Evolutionary conservation across 1,284 basidiomycete genomes (phyloP).

Genomic region (Austroboletus niveus): DNA sequence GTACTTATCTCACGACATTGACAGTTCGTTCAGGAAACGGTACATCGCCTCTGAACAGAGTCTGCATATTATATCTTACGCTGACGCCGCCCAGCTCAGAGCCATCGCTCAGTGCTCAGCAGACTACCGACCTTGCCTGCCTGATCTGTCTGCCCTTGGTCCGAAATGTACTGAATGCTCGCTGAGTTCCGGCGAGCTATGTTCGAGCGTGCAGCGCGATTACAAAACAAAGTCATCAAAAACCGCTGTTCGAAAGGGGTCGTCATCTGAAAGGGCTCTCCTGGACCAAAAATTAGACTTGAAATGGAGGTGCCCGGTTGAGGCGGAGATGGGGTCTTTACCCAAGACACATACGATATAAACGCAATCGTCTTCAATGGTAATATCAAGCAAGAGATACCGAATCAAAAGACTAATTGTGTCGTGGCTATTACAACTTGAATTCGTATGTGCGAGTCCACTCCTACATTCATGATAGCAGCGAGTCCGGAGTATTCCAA

Average conservation of each 20-base stretch:
- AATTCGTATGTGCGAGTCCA: no score
- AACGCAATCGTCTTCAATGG: no score
- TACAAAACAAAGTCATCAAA: conserved; percentile 28
- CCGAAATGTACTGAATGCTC: conserved; percentile 85
- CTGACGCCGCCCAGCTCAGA: conserved; percentile 42
- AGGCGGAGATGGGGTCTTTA: no score
- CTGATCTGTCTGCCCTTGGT: conserved; percentile 79
- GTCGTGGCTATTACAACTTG: no score
- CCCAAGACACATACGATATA: no score
- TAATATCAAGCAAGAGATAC: no score
- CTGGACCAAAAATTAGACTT: conserved; percentile 39
- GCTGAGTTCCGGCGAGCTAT: conserved; percentile 51
- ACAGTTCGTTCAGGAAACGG: conserved; percentile 71
- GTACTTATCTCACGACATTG: conserved; percentile 58
- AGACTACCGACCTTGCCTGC: conserved; percentile 44
- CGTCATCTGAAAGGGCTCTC: conserved; percentile 5
- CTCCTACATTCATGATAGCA: no score
- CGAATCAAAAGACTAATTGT: no score
- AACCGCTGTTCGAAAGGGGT: conserved; percentile 18
- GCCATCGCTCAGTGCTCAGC: conserved; percentile 40
- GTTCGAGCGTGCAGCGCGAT: conserved; percentile 56
- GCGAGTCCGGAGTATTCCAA: no score
- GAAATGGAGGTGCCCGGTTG: conserved; percentile 27
- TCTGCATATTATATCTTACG: not conserved
- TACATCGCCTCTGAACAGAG: conserved; percentile 30